Base-by-base conservation (phyloP, 768 basidiomycete genomes). In the Podaxis sp. region DNA sequence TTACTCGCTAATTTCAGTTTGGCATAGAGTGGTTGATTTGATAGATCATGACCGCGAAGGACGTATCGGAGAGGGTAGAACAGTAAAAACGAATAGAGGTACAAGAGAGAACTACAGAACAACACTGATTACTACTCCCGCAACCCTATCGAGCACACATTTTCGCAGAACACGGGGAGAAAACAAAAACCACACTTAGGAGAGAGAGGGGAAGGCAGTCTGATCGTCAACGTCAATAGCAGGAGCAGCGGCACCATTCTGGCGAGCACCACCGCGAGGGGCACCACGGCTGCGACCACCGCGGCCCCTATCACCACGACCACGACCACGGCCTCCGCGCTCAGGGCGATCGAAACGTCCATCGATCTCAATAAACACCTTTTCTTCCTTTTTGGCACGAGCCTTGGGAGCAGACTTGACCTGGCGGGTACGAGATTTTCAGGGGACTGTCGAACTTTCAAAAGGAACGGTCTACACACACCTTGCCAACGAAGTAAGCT, bases 311-410 rank as follows among this genome's bases (percentile, higher is more conserved):
- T 73, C 82, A 16, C 83, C 78, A 63, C 73, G 74, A 54, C 78
- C 69, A 46, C 78, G 74, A 28, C 88, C 79, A 62, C 82, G 82
- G 27, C 84, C 83, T 61, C 85, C 84, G 64, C 90, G 85, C n/a
- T 79, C 72, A 57, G 93, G 93, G 65, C 89, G 88, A 47, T 93
- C 89, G 72, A 94, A 95, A 68, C 83, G 90, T 58, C 87, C 91
- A 14, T 97, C 93, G 72, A 98, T 92, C 70, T 96, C 94, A 70
- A 98, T 80, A 77, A 81, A 91, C 67, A 93, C 85, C 74, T 96
- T 97, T 74, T 93, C 91, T 67, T 91, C 88, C 79, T 93, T 93
- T 80, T 92, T 89, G 62, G 84, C 62, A 62, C 86, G 85, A 50
- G 79, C 64, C 76, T 91, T 93, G 73, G 82, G 83, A 14, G 82